Conservation (phyloP, 2,329 filamentous ascomycete genomes). For the Aspergillus pseudoglaucus region DNA sequence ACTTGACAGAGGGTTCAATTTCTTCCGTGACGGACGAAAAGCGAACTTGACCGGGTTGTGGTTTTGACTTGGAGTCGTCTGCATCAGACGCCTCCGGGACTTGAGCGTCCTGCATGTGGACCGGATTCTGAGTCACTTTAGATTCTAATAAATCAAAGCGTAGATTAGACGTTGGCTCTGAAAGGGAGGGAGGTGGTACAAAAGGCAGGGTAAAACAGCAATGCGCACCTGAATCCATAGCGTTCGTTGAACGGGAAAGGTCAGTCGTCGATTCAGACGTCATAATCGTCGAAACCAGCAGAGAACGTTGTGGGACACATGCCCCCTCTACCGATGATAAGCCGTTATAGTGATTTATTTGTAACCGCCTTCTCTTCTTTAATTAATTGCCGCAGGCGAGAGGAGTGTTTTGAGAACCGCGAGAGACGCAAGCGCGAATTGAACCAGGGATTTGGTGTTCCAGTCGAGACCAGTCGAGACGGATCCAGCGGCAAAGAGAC, state of each 20-base stretch:
- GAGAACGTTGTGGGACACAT: slow-evolving; percentile 25
- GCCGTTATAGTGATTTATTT: neutral
- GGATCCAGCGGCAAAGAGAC: too few species aligned
- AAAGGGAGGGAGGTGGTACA: neutral
- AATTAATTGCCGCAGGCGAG: too few species aligned
- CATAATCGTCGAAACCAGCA: slow-evolving; percentile 24
- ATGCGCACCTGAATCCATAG: slow-evolving; percentile 27
- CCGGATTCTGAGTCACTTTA: slow-evolving; percentile 13
- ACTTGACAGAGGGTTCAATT: slow-evolving; percentile 49
- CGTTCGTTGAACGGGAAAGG: slow-evolving; percentile 18
- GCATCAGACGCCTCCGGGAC: slow-evolving; percentile 17
- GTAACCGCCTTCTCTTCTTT: too few species aligned
- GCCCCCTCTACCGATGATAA: slow-evolving; percentile 19
- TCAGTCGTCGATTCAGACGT: slow-evolving; percentile 28
- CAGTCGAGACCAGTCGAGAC: too few species aligned
- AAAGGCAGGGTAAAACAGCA: slow-evolving; percentile 7
- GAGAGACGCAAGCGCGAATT: too few species aligned
- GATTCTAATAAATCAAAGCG: slow-evolving; percentile 9
- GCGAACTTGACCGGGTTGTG: slow-evolving; percentile 48
- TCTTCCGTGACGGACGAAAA: slow-evolving; percentile 67
- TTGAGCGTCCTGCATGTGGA: slow-evolving; percentile 17
- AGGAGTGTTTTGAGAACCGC: too few species aligned
- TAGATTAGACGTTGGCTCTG: slow-evolving; percentile 6
- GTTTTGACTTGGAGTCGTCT: slow-evolving; percentile 22
- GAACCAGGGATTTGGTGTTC: too few species aligned